Percentiles rank a stretch among this genome's conserved stretches.
phyloP scores from a whole-genome alignment of 2,329 filamentous ascomycete species.

The Trichoderma sp. region DNA sequence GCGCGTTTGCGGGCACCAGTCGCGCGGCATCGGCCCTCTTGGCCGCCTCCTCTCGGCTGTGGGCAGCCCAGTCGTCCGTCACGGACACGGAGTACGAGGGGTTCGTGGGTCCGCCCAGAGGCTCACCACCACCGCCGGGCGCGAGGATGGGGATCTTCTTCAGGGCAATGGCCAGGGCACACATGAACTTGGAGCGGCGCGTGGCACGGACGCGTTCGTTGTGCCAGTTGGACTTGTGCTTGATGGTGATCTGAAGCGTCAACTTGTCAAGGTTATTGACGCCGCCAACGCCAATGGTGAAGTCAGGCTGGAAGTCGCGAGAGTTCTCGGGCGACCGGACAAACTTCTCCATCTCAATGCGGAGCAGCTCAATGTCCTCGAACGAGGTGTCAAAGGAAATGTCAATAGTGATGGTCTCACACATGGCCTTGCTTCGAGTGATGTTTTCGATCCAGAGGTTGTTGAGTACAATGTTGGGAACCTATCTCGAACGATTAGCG shows the following conservation, averaged over 20 bases:
- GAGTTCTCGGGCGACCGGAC: conserved; percentile 81
- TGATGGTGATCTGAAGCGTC: conserved; percentile 77
- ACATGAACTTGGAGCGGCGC: conserved; percentile 94
- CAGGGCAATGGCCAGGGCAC: conserved; percentile 80
- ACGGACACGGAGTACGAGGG: conserved; percentile 81
- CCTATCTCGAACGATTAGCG: conserved; percentile 45
- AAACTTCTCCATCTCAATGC: conserved; percentile 81
- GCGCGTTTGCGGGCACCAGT: conserved; percentile 56
- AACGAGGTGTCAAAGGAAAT: conserved; percentile 86
- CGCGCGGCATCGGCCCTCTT: conserved; percentile 66
- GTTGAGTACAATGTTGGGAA: conserved; percentile 92
- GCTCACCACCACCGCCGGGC: conserved; percentile 71
- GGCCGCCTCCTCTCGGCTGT: conserved; percentile 62
- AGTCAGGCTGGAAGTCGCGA: conserved; percentile 86
- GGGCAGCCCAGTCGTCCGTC: conserved; percentile 65
- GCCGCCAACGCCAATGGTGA: conserved; percentile 75
- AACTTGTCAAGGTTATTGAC: conserved; percentile 88
- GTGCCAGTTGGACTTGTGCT: conserved; percentile 91
- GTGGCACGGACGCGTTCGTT: conserved; percentile 81
- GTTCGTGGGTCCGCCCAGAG: conserved; percentile 68
- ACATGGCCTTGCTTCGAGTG: conserved; percentile 87
- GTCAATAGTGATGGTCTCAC: conserved; percentile 76
- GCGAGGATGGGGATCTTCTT: conserved; percentile 84
- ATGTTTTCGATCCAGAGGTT: conserved; percentile 95
- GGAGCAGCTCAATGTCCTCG: conserved; percentile 84